Evolutionary conservation across 495 filamentous ascomycete genomes (phyloP).

Genomic region (Chaetomium cochliodes): DNA sequence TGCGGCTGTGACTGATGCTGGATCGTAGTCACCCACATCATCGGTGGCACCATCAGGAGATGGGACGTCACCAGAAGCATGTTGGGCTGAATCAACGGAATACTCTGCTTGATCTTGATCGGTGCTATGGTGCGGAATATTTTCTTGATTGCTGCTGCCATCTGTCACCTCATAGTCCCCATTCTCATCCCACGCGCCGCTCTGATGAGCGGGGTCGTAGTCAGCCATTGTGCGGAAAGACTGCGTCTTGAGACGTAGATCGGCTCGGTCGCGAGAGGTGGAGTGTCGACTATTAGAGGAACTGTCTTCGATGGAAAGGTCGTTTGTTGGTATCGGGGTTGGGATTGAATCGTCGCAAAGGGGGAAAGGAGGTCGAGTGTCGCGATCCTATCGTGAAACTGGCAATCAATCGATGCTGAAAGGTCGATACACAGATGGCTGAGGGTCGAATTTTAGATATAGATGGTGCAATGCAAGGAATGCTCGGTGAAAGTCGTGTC

Average conservation of each 20-base stretch:
- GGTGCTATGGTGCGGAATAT: constrained; percentile 55
- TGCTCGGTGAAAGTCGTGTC: not conserved
- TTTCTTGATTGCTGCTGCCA: constrained; percentile 47
- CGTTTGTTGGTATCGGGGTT: not conserved
- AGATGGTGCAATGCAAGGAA: not conserved
- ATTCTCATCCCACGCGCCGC: constrained; percentile 48
- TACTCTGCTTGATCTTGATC: constrained; percentile 45
- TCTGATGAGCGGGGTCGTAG: constrained; percentile 36
- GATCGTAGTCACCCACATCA: constrained; percentile 53
- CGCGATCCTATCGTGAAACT: not conserved
- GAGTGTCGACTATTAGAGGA: not conserved
- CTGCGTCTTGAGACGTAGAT: not conserved
- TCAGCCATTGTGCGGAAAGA: constrained; percentile 38
- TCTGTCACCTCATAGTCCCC: constrained; percentile 53
- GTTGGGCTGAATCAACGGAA: constrained; percentile 47
- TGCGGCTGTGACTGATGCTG: constrained; percentile 45
- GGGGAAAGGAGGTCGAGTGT: not conserved
- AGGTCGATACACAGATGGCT: not conserved
- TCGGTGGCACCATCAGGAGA: constrained; percentile 41
- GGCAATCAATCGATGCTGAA: not conserved
- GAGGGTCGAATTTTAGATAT: not conserved
- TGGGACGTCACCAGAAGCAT: constrained; percentile 47
- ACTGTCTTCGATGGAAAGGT: not conserved
- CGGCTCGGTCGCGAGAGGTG: not conserved
- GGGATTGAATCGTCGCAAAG: not conserved